Evolutionary conservation across 441 rosid species (phyloP).

Genomic region (Omphalea diandra): DNA sequence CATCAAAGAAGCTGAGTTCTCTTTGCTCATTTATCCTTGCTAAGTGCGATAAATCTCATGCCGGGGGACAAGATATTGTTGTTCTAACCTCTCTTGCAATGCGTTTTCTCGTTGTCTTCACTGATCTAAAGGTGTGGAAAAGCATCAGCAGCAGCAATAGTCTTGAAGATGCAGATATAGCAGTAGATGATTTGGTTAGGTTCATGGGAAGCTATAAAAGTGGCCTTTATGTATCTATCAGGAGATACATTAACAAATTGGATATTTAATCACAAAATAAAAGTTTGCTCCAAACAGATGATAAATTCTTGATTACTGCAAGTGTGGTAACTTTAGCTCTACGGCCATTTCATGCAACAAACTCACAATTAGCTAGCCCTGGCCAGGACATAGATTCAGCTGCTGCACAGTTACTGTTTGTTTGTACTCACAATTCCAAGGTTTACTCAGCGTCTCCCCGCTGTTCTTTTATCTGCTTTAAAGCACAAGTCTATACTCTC

Average conservation of each 20-base stretch:
- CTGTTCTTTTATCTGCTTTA: constrained; percentile 76
- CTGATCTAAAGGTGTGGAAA: constrained; percentile 83
- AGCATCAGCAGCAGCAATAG: constrained; percentile 35
- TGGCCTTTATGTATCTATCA: constrained; percentile 63
- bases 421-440: constrained; percentile 75
- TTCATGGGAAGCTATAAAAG: constrained; percentile 70
- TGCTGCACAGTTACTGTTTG: constrained; percentile 52
- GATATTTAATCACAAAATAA: constrained; percentile 35
- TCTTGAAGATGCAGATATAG: constrained; percentile 50
- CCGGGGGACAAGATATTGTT: constrained; percentile 42
- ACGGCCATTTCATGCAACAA: constrained; percentile 66
- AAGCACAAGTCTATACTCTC: constrained; percentile 73
- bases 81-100: constrained; percentile 60
- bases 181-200: constrained; percentile 54
- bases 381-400: constrained; percentile 40
- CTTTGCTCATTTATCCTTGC: constrained; percentile 67
- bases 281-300: constrained; percentile 49
- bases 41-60: constrained; percentile 45
- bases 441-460: constrained; percentile 71
- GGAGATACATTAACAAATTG: constrained; percentile 61
- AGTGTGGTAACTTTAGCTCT: constrained; percentile 80
- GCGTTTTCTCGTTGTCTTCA: constrained; percentile 67
- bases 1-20: constrained; percentile 61
- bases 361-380: constrained; percentile 32
- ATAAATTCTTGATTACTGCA: constrained; percentile 73